These are phyloP conservation scores for Amanita inopinata DNA, from an alignment of 768 basidiomycete species.

Conservation along the genomic window DNA sequence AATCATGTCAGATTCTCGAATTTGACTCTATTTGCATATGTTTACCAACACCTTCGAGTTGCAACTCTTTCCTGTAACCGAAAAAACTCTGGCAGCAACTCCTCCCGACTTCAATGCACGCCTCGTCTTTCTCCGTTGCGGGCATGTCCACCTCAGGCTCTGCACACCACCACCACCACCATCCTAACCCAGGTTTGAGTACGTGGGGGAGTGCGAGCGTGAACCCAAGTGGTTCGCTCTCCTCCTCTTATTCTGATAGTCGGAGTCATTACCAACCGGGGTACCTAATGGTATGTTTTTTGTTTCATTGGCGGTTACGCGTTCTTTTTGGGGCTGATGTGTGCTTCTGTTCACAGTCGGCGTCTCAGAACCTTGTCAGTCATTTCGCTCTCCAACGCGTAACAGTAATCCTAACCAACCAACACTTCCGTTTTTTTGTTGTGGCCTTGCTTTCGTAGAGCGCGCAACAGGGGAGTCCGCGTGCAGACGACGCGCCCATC, in stretches of 20 bases:
- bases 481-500: conserved; percentile 63
- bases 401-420: conserved; percentile 7
- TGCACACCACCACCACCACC: conserved; percentile 39
- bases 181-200: conserved; percentile 38
- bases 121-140: conserved; percentile 44
- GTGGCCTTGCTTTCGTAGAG: conserved; percentile 21
- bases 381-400: conserved; percentile 27
- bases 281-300: conserved; percentile 59
- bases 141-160: conserved; percentile 48
- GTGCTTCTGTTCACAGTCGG: conserved; percentile 35
- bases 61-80: neutral
- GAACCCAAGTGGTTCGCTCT: conserved; percentile 33
- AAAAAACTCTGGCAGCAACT: conserved; percentile 4
- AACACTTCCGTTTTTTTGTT: neutral
- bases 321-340: too few species aligned
- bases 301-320: neutral
- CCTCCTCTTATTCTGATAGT: conserved; percentile 54
- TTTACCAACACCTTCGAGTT: neutral
- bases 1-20: neutral
- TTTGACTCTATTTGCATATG: neutral
- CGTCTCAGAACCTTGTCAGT: conserved; percentile 31
- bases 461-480: conserved; percentile 46
- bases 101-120: too few species aligned
- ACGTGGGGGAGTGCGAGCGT: conserved; percentile 36
- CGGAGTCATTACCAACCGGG: conserved; percentile 74